Percentiles rank a stretch among this genome's conserved stretches.
These are phyloP conservation scores for Conoideocrella luteorostrata DNA, from an alignment of 2,329 filamentous ascomycete species.

Conservation along the genomic window DNA sequence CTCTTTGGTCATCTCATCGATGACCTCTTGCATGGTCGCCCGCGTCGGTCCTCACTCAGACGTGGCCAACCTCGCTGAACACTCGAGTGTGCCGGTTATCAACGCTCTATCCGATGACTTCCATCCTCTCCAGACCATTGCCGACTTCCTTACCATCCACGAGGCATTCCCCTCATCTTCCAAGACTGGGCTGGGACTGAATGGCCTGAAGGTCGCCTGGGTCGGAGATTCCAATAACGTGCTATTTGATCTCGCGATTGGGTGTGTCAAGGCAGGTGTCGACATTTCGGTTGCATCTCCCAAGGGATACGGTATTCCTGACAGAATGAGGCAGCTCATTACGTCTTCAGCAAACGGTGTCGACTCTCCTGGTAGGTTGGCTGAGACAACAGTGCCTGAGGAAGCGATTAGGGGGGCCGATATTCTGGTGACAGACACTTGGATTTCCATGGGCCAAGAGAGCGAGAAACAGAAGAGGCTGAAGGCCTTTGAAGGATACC, in stretches of 20 bases:
- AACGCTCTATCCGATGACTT: slow-evolving; percentile 85
- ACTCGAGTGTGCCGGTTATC: slow-evolving; percentile 74
- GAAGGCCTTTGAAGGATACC: slow-evolving; percentile 78
- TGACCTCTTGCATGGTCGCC: slow-evolving; percentile 78
- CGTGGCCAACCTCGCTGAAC: slow-evolving; percentile 60
- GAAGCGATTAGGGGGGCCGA: slow-evolving; percentile 82
- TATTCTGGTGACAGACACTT: slow-evolving; percentile 91
- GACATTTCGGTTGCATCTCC: slow-evolving; percentile 85
- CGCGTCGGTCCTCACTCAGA: slow-evolving; percentile 74
- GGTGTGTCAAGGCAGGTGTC: slow-evolving; percentile 78
- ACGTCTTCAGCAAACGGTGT: slow-evolving; percentile 52
- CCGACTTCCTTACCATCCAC: slow-evolving; percentile 86
- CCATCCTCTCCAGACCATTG: slow-evolving; percentile 90
- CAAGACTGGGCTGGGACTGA: slow-evolving; percentile 54
- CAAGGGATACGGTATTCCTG: slow-evolving; percentile 73
- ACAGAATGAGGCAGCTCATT: slow-evolving; percentile 68
- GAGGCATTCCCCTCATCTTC: slow-evolving; percentile 61
- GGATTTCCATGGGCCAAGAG: slow-evolving; percentile 98
- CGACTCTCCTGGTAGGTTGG: slow-evolving; percentile 56
- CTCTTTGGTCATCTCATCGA: slow-evolving; percentile 85
- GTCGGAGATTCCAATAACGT: slow-evolving; percentile 97
- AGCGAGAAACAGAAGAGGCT: slow-evolving; percentile 71
- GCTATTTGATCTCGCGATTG: slow-evolving; percentile 86
- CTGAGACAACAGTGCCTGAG: slow-evolving; percentile 73
- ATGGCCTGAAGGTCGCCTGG: slow-evolving; percentile 90